Evolutionary conservation across 768 basidiomycete genomes (phyloP), one percentile per base, ranked within the genome.

Genomic region (Coprinopsis strossmayeri): DNA sequence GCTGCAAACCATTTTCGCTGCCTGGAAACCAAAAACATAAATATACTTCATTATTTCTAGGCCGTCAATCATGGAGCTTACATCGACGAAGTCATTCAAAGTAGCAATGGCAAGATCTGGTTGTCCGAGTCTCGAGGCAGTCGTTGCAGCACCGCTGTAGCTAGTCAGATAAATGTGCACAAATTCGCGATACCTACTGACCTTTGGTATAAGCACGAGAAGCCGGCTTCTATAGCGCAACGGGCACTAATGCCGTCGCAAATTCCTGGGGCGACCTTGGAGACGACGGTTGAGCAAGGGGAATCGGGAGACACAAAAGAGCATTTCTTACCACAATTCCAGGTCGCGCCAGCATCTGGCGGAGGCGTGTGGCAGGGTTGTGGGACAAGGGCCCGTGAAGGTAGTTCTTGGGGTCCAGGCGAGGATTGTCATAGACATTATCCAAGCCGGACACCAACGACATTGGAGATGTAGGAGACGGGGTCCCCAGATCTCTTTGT

Each of bases 211-310:
- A 88, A 53, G 55, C 86, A 88, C 20, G 74, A 71, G 56, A 89
- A 90, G 17, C 87, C 87, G 30, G 85, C 84, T 65, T 90, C 87
- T 4, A 89, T 64, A 5, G 87, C 87, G 53, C 85, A 85, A 25
- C 87, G 74, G 9, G 86, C 85, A 56, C 83, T 86, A 58, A 90
- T 88, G 43, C 84, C 85, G 49, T 87, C 85, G 48, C 85, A 86
- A 35, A 87, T 81, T 35, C 85, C 85, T n/a, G 84, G 86, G 2
- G 84, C 85, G 55, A 85, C 64, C 84, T 86, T 11, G 37, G 10
- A 30, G 20, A 9, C n/a, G n/a, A n/a, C n/a, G 17, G 7, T 15
- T 48, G 2, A 28, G 43, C 27, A 9, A 32, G 4, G 9, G 2
- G 3, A 4, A 15, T 12, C 5, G 28, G 2, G 23, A 18, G 2